Evolutionary conservation across 768 basidiomycete species (phyloP).

Genomic region (Sporobolomyces roseus): DNA sequence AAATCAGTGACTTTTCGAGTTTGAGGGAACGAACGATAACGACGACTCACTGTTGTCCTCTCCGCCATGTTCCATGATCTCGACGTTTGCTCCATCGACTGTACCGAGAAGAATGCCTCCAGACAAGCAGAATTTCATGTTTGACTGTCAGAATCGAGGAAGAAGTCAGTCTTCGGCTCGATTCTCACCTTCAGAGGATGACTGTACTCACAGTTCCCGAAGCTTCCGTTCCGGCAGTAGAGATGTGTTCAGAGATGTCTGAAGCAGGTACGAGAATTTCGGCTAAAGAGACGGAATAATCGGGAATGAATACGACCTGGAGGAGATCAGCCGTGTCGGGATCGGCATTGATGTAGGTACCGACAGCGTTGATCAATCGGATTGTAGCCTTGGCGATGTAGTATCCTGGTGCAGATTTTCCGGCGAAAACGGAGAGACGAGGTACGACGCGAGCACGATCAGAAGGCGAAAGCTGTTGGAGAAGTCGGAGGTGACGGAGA

Average conservation of each 20-base stretch:
- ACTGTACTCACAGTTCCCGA: conserved; percentile 52
- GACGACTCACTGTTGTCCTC: conserved; percentile 50
- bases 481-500: too few species aligned
- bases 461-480: conserved; percentile 58
- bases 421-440: conserved; percentile 87
- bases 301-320: conserved; percentile 88
- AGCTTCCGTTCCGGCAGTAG: conserved; percentile 88
- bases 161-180: conserved; percentile 48
- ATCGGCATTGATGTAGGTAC: conserved; percentile 71
- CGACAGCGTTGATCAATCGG: conserved; percentile 71
- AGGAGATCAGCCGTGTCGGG: conserved; percentile 77
- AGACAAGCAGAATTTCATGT: conserved; percentile 70
- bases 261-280: conserved; percentile 59
- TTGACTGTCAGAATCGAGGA: conserved; percentile 21
- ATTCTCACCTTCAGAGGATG: conserved; percentile 62
- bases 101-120: conserved; percentile 66
- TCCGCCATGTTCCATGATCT: conserved; percentile 93
- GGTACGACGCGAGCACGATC: conserved; percentile 77
- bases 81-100: conserved; percentile 86
- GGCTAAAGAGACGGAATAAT: conserved; percentile 61
- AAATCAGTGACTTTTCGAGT: neutral
- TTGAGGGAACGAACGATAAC: neutral
- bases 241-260: conserved; percentile 94
- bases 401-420: conserved; percentile 84
- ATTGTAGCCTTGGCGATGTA: conserved; percentile 91